Percentiles rank a stretch among this genome's conserved stretches.
Conservation (phyloP, 345 rosid species). For the Triadica sebifera region DNA sequence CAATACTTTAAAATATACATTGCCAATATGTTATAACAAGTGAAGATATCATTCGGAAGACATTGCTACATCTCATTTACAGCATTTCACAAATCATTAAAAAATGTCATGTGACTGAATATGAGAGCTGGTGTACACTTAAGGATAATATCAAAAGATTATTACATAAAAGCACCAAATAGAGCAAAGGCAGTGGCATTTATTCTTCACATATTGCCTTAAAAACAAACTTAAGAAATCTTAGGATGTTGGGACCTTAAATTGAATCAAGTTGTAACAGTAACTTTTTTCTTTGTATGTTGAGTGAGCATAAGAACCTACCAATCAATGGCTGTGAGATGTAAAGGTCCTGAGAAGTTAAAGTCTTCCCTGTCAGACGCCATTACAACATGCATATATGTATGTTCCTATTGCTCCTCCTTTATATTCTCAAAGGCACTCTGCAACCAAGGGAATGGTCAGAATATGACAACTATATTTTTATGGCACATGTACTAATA, state of each 20-base stretch:
- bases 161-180: no score
- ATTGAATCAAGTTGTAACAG: neutral
- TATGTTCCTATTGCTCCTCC: neutral
- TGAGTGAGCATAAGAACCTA: slow-evolving; percentile 21
- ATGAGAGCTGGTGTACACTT: no score
- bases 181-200: neutral
- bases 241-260: neutral
- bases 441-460: slow-evolving; percentile 14
- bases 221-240: neutral
- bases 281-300: no score
- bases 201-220: neutral
- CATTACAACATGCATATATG: slow-evolving; percentile 23
- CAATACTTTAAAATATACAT: neutral
- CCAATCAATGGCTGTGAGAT: slow-evolving; percentile 68
- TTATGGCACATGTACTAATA: neutral
- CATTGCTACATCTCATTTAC: no score
- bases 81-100: no score
- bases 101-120: no score
- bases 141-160: no score
- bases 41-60: no score
- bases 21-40: neutral
- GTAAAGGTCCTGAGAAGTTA: slow-evolving; percentile 62
- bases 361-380: slow-evolving; percentile 68
- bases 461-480: neutral
- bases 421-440: slow-evolving; percentile 16